Conservation (phyloP, 148 eudicot genomes). For the Rhododendron ovatum region DNA sequence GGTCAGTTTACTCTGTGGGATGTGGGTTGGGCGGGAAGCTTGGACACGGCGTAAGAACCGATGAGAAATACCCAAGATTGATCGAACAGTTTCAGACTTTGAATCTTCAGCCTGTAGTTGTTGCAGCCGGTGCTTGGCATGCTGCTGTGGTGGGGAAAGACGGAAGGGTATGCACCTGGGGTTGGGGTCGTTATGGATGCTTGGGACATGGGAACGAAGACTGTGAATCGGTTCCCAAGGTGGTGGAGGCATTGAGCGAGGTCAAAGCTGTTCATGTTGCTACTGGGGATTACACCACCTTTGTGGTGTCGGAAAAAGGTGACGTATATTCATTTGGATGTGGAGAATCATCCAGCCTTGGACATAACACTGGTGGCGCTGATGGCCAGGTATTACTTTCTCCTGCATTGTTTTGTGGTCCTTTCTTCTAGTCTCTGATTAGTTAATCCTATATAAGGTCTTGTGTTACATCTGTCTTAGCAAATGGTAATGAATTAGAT, state of each 20-base stretch:
- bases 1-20: constrained; percentile 97
- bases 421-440: background rate
- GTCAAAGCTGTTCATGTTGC: constrained; percentile 93
- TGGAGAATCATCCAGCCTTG: constrained; percentile 92
- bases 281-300: constrained; percentile 90
- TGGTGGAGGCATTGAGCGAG: constrained; percentile 58
- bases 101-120: constrained; percentile 69
- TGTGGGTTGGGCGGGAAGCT: constrained; percentile 98
- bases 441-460: background rate
- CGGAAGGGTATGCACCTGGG: constrained; percentile 99
- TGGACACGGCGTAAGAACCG: constrained; percentile 71
- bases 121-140: constrained; percentile 98
- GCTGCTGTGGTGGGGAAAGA: constrained; percentile 89
- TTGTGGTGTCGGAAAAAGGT: constrained; percentile 73
- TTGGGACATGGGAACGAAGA: constrained; percentile 93
- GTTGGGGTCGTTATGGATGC: constrained; percentile 96
- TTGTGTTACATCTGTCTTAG: background rate
- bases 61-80: constrained; percentile 75
- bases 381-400: constrained; percentile 56
- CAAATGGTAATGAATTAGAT: no score
- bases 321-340: constrained; percentile 88
- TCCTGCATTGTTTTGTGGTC: background rate
- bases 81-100: constrained; percentile 64
- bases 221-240: constrained; percentile 80
- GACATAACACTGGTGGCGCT: constrained; percentile 47